Evolutionary conservation across 257 asterid species (phyloP), one percentile per base, ranked within the genome.

Genomic region (Striga asiatica): DNA sequence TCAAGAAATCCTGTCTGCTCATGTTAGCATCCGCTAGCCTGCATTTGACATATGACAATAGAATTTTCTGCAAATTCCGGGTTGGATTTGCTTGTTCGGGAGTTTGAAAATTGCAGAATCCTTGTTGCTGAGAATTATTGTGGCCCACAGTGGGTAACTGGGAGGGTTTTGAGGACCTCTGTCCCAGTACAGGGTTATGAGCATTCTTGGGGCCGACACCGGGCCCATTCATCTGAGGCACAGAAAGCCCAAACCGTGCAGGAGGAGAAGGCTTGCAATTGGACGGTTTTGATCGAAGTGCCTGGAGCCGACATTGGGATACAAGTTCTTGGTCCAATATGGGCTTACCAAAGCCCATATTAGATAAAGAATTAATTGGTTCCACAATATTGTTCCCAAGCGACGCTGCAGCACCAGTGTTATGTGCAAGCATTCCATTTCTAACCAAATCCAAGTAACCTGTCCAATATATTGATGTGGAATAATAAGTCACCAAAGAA

Each of bases 1-100:
- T 63, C 63, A 77, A 24, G 71, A 73, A 68, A 14, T 61, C 65
- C 35, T 39, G 70, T 47, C 14, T 69, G 43, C 19, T 58, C 28
- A 60, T 60, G 60, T 59, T 58, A 35, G 57, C 48, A 54, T 67
- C 70, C 47, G 32, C 31, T 29, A 21, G 50, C 51, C 55, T 37
- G 41, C 43, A 48, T 54, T 48, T 73, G 61, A 70, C 32, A 61
- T 78, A 75, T 3, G 18, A 64, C 20, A 32, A 19, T 28, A 75
- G 71, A 61, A 78, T 56, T 12, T 58, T 38, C 50, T 63, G 72
- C 54, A 32, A 23, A 27, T 58, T 48, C 28, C 50, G 2, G 31
- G 12, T 42, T 48, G 69, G 60, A 68, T 46, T 50, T 10, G 47
- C 25, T 18, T 23, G 48, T 10, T 54, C 70, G 55, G 72, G 28